phyloP scores from a whole-genome alignment of 768 basidiomycete genomes.

The Lepiota brunneoincarnata region DNA sequence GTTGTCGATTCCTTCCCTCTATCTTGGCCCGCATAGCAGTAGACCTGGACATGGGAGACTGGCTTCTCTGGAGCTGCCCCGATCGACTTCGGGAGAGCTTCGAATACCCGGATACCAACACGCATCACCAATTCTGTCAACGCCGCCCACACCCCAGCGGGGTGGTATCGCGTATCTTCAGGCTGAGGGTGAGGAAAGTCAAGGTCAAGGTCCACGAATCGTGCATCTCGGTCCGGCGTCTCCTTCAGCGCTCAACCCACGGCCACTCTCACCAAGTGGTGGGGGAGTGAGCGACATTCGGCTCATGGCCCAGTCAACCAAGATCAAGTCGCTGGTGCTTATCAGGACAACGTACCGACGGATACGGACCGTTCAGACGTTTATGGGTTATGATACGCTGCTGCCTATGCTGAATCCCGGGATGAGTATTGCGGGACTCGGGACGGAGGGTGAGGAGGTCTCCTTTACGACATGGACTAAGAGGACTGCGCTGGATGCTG shows the following conservation, averaged over 20 bases:
- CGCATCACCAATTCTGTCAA: constrained; percentile 23
- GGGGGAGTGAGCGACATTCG: constrained; percentile 14
- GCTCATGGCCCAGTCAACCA: constrained; percentile 32
- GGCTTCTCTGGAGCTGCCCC: constrained; percentile 5
- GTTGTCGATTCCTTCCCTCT: constrained; percentile 21
- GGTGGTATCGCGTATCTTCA: constrained; percentile 4
- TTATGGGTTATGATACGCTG: constrained; percentile 60
- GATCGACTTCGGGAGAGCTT: constrained; percentile 6
- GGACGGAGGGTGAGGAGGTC: constrained; percentile 32
- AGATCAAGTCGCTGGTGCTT: constrained; percentile 49
- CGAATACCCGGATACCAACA: constrained; percentile 27
- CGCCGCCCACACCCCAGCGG: constrained; percentile 22
- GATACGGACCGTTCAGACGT: constrained; percentile 58
- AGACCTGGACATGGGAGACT: background rate
- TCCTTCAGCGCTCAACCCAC: constrained; percentile 30
- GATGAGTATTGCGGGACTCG: constrained; percentile 19
- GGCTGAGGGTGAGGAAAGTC: background rate
- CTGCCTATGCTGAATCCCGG: constrained; percentile 38
- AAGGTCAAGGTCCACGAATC: constrained; percentile 38
- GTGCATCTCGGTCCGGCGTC: constrained; percentile 59
- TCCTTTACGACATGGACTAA: constrained; percentile 50
- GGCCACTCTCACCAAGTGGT: constrained; percentile 25
- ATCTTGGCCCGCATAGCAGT: constrained; percentile 30
- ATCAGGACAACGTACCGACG: constrained; percentile 57
- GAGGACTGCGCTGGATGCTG: constrained; percentile 46